phyloP scores from a whole-genome alignment of 2,329 filamentous ascomycete genomes.

The Sporothrix dimorphospora region DNA sequence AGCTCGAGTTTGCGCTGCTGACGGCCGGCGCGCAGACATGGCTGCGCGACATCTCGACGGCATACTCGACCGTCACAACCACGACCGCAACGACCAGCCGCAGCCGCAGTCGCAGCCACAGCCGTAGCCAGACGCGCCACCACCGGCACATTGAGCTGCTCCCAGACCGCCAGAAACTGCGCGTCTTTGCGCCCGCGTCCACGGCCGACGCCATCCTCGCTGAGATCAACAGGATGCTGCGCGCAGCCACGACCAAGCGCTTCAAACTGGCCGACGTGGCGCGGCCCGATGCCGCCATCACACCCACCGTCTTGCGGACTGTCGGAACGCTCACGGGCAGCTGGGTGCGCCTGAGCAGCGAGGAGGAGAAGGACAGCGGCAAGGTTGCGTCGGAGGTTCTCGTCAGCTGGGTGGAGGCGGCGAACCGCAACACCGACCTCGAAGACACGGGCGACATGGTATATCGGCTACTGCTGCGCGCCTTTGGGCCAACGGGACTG shows the following conservation, averaged over 20 bases:
- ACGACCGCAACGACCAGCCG: constrained; percentile 35
- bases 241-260: constrained; percentile 31
- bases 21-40: constrained; percentile 45
- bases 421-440: constrained; percentile 27
- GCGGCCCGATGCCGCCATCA: not conserved
- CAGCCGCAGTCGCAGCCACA: constrained; percentile 40
- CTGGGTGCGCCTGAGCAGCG: constrained; percentile 44
- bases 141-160: constrained; percentile 43
- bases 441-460: constrained; percentile 51
- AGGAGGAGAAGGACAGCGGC: constrained; percentile 33
- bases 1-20: constrained; percentile 50
- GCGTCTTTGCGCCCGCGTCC: constrained; percentile 44
- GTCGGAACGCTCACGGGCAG: constrained; percentile 46
- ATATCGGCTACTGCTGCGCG: constrained; percentile 49
- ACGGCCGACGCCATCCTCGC: constrained; percentile 44
- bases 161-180: constrained; percentile 38
- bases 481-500: constrained; percentile 35
- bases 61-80: constrained; percentile 26
- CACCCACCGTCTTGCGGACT: constrained; percentile 39
- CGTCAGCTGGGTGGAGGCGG: constrained; percentile 30
- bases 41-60: constrained; percentile 40
- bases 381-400: not conserved
- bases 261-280: constrained; percentile 23
- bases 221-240: constrained; percentile 41
- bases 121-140: constrained; percentile 23